Conservation (phyloP, 768 basidiomycete species). For the Kwoniella sp. region DNA sequence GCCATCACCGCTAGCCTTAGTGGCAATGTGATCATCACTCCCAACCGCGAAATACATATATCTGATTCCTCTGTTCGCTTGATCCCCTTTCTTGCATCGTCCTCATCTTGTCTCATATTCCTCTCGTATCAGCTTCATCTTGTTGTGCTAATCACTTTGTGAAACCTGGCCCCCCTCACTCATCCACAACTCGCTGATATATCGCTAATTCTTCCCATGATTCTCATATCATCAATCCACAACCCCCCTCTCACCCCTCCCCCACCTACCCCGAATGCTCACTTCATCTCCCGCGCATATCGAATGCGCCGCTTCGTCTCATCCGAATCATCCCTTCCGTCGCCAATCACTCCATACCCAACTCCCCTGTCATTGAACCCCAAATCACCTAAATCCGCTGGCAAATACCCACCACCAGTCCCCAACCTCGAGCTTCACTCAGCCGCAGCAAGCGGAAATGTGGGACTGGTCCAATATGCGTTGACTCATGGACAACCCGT, state of each 20-base stretch:
- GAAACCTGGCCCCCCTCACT: not conserved
- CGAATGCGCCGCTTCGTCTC: constrained; percentile 10
- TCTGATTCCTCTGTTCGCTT: not conserved
- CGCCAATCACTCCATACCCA: not conserved
- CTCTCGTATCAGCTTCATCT: too few species aligned
- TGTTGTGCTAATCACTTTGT: not conserved
- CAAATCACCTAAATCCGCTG: not conserved
- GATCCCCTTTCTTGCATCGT: not conserved
- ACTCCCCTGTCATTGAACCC: constrained; percentile 12
- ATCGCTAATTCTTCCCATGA: constrained; percentile 5
- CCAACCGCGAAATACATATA: not conserved
- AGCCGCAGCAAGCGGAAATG: constrained; percentile 68
- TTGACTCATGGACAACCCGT: constrained; percentile 91
- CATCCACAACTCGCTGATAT: not conserved
- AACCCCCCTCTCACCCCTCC: constrained; percentile 3
- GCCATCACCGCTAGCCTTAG: not conserved
- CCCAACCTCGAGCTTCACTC: constrained; percentile 60
- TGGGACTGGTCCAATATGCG: constrained; percentile 65
- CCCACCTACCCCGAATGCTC: constrained; percentile 2
- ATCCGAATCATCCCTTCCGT: constrained; percentile 13
- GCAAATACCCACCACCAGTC: constrained; percentile 34
- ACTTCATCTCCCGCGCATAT: constrained; percentile 11
- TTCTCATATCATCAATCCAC: constrained; percentile 8
- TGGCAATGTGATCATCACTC: not conserved
- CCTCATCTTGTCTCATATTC: constrained; percentile 3